phyloP scores from a whole-genome alignment of 2,329 filamentous ascomycete genomes.

The Cytospora schulzeri region DNA sequence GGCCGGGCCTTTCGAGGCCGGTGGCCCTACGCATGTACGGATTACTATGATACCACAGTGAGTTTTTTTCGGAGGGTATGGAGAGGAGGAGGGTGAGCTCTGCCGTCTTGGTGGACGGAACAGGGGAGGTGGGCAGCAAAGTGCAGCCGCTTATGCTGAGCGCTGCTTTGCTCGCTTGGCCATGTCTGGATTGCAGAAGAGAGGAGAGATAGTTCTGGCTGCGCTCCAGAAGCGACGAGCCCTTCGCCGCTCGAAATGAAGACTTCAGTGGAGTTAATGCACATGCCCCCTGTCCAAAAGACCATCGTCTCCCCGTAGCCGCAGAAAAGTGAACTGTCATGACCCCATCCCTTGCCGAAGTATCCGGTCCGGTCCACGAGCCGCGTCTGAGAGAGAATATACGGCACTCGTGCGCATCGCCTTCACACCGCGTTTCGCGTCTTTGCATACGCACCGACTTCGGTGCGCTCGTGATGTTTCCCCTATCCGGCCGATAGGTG shows the following conservation, averaged over 20 bases:
- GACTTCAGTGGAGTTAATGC: neutral
- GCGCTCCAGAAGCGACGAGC: neutral
- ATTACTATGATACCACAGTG: constrained; percentile 20
- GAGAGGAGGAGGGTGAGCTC: neutral
- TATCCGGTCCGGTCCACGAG: neutral
- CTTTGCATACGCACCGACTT: neutral
- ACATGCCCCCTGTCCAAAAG: neutral
- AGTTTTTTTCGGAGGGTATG: neutral
- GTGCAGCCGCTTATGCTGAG: neutral
- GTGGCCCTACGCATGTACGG: constrained; percentile 11
- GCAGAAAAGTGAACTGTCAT: neutral
- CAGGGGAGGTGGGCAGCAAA: neutral
- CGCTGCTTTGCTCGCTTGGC: too few species aligned
- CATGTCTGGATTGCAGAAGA: too few species aligned
- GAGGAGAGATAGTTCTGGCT: neutral
- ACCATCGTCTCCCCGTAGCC: neutral
- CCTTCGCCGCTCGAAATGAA: neutral
- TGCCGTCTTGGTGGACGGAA: neutral
- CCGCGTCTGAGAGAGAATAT: too few species aligned
- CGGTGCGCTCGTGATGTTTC: too few species aligned
- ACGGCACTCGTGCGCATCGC: neutral
- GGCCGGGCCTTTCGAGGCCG: neutral
- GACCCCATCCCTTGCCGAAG: neutral
- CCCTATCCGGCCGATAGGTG: too few species aligned
- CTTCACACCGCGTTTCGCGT: neutral